These are phyloP conservation scores for Periconia sp. DNA, from an alignment of 2,329 filamentous ascomycete species.

Conservation along the genomic window DNA sequence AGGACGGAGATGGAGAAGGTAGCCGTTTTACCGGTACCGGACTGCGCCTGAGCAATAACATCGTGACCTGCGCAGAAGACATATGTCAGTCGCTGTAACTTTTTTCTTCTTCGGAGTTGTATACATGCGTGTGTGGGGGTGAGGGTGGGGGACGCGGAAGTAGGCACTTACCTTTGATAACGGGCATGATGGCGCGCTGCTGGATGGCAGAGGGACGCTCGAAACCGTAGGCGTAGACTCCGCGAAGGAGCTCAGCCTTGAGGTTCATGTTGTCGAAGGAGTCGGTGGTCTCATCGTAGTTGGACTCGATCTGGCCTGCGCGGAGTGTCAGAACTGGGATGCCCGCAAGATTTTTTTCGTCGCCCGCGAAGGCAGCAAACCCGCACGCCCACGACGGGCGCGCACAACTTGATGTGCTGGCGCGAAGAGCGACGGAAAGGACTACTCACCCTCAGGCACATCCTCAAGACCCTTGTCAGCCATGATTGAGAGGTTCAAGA, in stretches of 20 bases:
- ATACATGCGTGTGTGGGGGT: background rate
- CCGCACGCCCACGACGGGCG: constrained; percentile 6
- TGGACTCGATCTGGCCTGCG: constrained; percentile 97
- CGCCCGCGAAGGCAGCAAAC: constrained; percentile 8
- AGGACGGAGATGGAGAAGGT: constrained; percentile 99
- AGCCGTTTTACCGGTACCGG: constrained; percentile 98
- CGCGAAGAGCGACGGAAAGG: constrained; percentile 4
- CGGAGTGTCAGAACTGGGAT: constrained; percentile 19
- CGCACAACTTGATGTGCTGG: constrained; percentile 4
- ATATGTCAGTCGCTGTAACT: background rate
- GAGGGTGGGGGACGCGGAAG: background rate
- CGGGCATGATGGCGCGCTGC: constrained; percentile 99
- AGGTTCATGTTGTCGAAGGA: constrained; percentile 98
- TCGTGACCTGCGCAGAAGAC: constrained; percentile 67
- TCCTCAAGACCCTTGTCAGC: constrained; percentile 98
- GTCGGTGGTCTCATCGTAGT: constrained; percentile 99
- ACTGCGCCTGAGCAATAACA: constrained; percentile 99
- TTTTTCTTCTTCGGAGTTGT: background rate
- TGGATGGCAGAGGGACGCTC: constrained; percentile 99
- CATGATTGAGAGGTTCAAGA: constrained; percentile 79
- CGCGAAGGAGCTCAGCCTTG: constrained; percentile 95
- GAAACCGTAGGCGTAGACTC: constrained; percentile 99
- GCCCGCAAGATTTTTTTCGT: constrained; percentile 3
- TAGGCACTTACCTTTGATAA: constrained; percentile 85
- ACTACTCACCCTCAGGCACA: constrained; percentile 83